phyloP scores from a whole-genome alignment of 2,329 filamentous ascomycete genomes.

The Aspergillus melleus region DNA sequence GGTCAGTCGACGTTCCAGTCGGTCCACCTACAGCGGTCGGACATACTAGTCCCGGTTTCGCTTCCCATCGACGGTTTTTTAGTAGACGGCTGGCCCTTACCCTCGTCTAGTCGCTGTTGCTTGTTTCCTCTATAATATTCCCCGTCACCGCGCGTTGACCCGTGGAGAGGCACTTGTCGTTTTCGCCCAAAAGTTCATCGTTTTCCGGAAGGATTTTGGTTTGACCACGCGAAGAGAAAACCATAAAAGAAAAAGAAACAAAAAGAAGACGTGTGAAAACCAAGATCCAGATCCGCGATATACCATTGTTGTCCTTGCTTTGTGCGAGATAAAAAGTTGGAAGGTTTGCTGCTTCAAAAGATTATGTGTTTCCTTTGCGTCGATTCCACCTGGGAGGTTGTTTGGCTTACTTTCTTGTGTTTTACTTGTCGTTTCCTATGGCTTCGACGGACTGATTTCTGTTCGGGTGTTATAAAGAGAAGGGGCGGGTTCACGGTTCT shows the following conservation, averaged over 20 bases:
- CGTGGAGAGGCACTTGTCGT: neutral
- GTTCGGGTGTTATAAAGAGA: slow-evolving; percentile 17
- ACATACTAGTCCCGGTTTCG: neutral
- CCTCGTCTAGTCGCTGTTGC: neutral
- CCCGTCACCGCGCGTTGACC: neutral
- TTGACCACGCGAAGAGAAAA: neutral
- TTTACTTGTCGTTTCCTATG: neutral
- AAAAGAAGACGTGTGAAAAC: neutral
- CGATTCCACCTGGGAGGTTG: slow-evolving; percentile 16
- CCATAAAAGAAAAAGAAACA: neutral
- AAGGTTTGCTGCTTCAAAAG: slow-evolving; percentile 14
- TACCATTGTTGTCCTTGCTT: neutral
- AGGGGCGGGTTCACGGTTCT: slow-evolving; percentile 17
- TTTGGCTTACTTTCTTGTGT: slow-evolving; percentile 17
- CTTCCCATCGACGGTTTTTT: neutral
- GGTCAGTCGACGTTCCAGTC: slow-evolving; percentile 38
- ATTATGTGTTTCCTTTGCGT: slow-evolving; percentile 1
- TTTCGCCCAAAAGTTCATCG: slow-evolving; percentile 6
- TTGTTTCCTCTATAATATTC: neutral
- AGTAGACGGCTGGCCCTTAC: neutral
- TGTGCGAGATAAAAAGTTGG: slow-evolving; percentile 14
- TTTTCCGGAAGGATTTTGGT: neutral
- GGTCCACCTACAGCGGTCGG: slow-evolving; percentile 37
- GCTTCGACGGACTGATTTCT: slow-evolving; percentile 8
- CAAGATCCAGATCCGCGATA: neutral